Evolutionary conservation across 2,329 filamentous ascomycete genomes (phyloP), one percentile per base, ranked within the genome.

Genomic region (Pleurostoma richardsiae): DNA sequence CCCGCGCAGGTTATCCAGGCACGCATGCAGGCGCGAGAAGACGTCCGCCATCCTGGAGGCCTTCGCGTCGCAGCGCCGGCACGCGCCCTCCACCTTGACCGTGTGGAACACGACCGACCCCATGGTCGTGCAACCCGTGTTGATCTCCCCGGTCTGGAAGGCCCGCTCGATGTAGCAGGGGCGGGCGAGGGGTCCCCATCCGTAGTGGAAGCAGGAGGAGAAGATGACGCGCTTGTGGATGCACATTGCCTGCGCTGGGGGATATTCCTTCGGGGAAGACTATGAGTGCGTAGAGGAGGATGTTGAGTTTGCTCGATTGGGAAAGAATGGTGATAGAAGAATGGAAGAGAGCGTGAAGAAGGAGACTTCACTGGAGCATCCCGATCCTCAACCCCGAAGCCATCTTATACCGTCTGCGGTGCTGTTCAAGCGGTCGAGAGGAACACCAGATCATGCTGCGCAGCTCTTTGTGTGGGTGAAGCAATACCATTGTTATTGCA

Each of bases 161-260:
- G 47, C 47, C 28, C 44, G 27, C 29, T 56, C 52, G 3, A 44
- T 28, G 11, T 42, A 30, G 46, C 55, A 58, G 29, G 51, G 49
- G 11, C 45, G 40, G 10, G 45, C 46, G 7, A 52, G 26, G 19
- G 33, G 39, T 1, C 50, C 42, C 43, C 48, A 53, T 33, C 45
- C 47, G 19, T 48, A 40, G 46, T 59, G 56, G 29, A 31, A 44
- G 47, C 56, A 57, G 44, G 30, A 4, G n/a, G 3, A 26, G 42
- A 53, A 55, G 39, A 56, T 29, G 43, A 55, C 43, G 41, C 56
- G 53, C 4, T 43, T 36, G 48, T 58, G 52, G 47, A 50, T 50
- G 36, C 56, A 59, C 55, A 58, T 58, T 19, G 19, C 19, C 19
- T 19, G 19, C 19, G 19, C 19, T 19, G 19, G 19, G 19, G 19